These are phyloP conservation scores for Metschnikowia hibisci DNA, from an alignment of 805 yeast species.

Conservation along the genomic window DNA sequence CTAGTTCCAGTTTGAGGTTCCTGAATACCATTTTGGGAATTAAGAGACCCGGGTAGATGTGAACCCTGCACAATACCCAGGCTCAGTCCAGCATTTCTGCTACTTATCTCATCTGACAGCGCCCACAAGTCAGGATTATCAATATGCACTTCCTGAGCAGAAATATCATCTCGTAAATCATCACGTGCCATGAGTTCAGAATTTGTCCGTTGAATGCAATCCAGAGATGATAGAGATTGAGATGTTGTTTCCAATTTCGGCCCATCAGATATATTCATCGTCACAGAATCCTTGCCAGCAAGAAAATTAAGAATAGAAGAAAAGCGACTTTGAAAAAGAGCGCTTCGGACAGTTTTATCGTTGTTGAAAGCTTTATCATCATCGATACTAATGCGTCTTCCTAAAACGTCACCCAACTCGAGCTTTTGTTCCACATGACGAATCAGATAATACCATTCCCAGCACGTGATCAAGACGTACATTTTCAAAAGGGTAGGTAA, in stretches of 20 bases:
- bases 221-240: too few relatives aligned
- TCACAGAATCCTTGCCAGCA: neutral
- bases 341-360: conserved; percentile 24
- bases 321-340: conserved; percentile 30
- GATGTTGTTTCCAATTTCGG: too few relatives aligned
- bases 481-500: conserved; percentile 44
- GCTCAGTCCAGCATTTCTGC: neutral
- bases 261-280: neutral
- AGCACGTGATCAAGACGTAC: conserved; percentile 49
- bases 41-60: too few relatives aligned
- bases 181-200: too few relatives aligned
- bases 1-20: too few relatives aligned
- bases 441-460: conserved; percentile 66
- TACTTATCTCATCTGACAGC: neutral
- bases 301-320: conserved; percentile 17
- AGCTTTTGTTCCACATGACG: conserved; percentile 45
- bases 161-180: conserved; percentile 1
- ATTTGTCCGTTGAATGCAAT: too few relatives aligned
- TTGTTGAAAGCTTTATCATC: conserved; percentile 26
- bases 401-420: conserved; percentile 58
- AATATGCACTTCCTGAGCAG: neutral
- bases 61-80: neutral
- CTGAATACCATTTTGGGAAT: too few relatives aligned
- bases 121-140: conserved; percentile 2
- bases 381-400: conserved; percentile 52